phyloP scores from a whole-genome alignment of 176 grass and related monocot genomes.

The Zizania latifolia region DNA sequence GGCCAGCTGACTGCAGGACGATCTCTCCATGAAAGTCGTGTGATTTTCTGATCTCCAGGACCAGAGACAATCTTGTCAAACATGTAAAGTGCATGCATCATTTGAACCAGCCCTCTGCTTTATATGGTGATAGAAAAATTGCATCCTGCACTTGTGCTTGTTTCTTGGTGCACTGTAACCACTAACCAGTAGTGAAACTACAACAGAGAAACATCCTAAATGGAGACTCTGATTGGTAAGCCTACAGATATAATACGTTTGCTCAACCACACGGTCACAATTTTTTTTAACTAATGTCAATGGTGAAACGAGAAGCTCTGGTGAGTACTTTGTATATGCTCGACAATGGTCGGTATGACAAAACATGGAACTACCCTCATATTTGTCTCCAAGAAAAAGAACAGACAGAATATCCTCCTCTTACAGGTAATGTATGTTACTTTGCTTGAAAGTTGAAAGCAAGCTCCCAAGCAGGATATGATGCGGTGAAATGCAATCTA shows the following conservation, averaged over 20 bases:
- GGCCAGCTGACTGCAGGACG: neutral
- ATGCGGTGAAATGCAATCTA: neutral
- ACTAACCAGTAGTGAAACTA: neutral
- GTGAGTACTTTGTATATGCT: neutral
- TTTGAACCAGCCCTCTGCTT: too few species aligned
- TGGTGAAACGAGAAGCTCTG: neutral
- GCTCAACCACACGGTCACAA: neutral
- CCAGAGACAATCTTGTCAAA: too few species aligned
- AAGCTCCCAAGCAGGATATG: neutral
- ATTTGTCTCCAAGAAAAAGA: neutral
- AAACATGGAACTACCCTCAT: neutral
- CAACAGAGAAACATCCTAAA: neutral
- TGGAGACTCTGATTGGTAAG: neutral
- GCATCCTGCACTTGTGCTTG: neutral
- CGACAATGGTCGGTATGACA: neutral
- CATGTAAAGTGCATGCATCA: too few species aligned
- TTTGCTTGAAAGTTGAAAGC: neutral
- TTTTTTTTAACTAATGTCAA: neutral
- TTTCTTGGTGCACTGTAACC: too few species aligned
- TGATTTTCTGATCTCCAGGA: neutral
- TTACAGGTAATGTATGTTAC: neutral
- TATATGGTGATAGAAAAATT: too few species aligned
- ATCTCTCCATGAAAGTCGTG: too few species aligned
- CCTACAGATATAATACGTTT: neutral
- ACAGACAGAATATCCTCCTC: neutral